A percentile compares a stretch with the other conserved stretches of the same genome.
Evolutionary conservation across 257 asterid genomes (phyloP).

Genomic region (Primulina eburnea): DNA sequence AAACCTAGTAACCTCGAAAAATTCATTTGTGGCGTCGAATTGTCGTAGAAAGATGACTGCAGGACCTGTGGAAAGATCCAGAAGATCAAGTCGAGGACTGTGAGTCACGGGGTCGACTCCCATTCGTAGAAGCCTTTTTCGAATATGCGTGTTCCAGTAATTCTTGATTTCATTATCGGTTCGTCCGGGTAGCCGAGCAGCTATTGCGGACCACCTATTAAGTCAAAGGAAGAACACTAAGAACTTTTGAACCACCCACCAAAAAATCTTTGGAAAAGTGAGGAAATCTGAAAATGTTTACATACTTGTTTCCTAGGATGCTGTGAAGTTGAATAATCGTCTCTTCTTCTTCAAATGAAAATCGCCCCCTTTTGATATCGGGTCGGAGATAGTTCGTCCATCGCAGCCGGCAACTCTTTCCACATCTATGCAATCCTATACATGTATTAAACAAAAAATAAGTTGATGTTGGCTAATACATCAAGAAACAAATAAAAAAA

Average conservation of each 20-base stretch:
- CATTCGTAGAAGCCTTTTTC: constrained; percentile 59
- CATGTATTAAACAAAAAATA: too few relatives aligned
- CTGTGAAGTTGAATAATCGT: constrained; percentile 62
- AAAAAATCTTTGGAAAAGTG: background rate
- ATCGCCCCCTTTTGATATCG: constrained; percentile 54
- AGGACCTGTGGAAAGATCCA: constrained; percentile 40
- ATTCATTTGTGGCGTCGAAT: constrained; percentile 37
- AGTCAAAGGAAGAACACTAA: background rate
- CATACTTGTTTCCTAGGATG: constrained; percentile 61
- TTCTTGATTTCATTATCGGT: constrained; percentile 66
- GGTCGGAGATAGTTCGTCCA: constrained; percentile 67
- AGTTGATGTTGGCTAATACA: background rate
- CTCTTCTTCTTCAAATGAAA: constrained; percentile 66
- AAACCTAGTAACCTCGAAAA: constrained; percentile 45
- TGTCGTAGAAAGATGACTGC: constrained; percentile 27
- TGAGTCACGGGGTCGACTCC: constrained; percentile 71
- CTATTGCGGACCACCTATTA: constrained; percentile 65
- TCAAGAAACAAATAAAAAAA: background rate
- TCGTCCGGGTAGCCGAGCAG: constrained; percentile 64
- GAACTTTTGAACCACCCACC: background rate
- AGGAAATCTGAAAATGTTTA: background rate
- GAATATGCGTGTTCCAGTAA: constrained; percentile 62
- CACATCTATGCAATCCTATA: constrained; percentile 64
- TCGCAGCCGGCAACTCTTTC: constrained; percentile 64
- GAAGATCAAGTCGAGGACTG: constrained; percentile 55